Evolutionary conservation across 805 yeast species (phyloP).

Genomic region (Kodamaea kakaduensis): DNA sequence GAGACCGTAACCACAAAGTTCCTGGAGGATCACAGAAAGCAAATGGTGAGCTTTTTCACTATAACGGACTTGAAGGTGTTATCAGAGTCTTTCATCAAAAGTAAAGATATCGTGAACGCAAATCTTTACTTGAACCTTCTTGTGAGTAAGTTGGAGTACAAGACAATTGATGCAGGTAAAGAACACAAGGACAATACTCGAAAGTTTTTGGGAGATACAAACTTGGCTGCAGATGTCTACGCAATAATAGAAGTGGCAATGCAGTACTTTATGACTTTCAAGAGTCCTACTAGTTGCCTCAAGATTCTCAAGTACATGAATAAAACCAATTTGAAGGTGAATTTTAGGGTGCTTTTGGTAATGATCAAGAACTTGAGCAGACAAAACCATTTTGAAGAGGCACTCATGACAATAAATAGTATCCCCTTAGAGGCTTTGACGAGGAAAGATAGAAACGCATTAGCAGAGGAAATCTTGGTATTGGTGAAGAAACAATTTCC

Average conservation of each 20-base stretch:
- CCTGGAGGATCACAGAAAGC: slow-evolving; percentile 14
- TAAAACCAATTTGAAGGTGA: slow-evolving; percentile 22
- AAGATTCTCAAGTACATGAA: slow-evolving; percentile 32
- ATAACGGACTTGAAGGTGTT: slow-evolving; percentile 24
- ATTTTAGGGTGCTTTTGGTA: slow-evolving; percentile 21
- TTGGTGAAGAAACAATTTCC: slow-evolving; percentile 29
- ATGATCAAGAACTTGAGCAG: slow-evolving; percentile 29
- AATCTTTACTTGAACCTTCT: slow-evolving; percentile 34
- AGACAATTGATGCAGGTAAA: slow-evolving; percentile 8
- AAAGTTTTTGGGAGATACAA: slow-evolving; percentile 14
- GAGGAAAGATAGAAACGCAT: slow-evolving; percentile 14
- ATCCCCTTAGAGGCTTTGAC: slow-evolving; percentile 22
- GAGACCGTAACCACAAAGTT: slow-evolving; percentile 21
- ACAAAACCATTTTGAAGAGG: slow-evolving; percentile 30
- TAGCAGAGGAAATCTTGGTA: slow-evolving; percentile 30
- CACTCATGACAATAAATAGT: slow-evolving; percentile 30
- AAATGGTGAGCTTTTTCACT: slow-evolving; percentile 31
- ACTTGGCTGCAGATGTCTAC: slow-evolving; percentile 21
- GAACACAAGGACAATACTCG: not conserved
- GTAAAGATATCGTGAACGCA: slow-evolving; percentile 29
- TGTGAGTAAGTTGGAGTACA: slow-evolving; percentile 33
- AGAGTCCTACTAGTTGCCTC: slow-evolving; percentile 31
- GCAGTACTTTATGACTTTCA: slow-evolving; percentile 33
- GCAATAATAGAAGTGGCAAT: slow-evolving; percentile 27
- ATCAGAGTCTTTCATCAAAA: slow-evolving; percentile 20